Evolutionary conservation across 2,329 filamentous ascomycete genomes (phyloP), one percentile per base, ranked within the genome.

Genomic region (Stromatinia cepivora): DNA sequence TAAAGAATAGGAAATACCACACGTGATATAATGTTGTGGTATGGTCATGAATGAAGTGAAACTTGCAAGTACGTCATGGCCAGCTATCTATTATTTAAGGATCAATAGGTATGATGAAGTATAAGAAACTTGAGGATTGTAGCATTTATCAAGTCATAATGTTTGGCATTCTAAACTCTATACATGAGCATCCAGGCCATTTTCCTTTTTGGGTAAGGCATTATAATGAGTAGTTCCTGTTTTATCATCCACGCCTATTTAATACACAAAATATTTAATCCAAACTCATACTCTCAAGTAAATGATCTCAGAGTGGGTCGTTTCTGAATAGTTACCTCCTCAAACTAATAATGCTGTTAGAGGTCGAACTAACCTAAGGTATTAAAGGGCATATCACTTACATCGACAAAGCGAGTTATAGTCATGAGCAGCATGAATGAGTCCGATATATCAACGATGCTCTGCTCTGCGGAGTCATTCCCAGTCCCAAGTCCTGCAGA

Each of bases 361-460:
- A 48, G 46, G 22, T 65, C 45, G 46, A 42, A 64, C 36, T 36
- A 13, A 52, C 9, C 9, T 4, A 39, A 20, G 13, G 0, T 13
- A 42, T 28, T 25, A 20, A 39, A 20, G 22, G 50, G 20, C 57
- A 31, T 17, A 50, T 52, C 53, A 81, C 88, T 81, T 83, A 97
- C 94, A 84, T 97, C 91, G 67, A 97, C 82, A 79, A 97, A 97
- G 56, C 88, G 90, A 13, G 92, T 96, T 50, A 93, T 88, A 42
- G 89, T 86, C 76, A 97, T 92, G 72, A 98, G 83, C 67, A 95
- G 84, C 80, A 94, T 90, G 77, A 95, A 92, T 59, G 92, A 90
- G 79, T 97, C 93, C 8, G 94, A 92, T 73, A 98, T 80, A 74
- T 94, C 92, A 61, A 87, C 86, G 50, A 97, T 82, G 72, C 87